A percentile compares a stretch with the other conserved stretches of the same genome.
Evolutionary conservation across 768 basidiomycete species (phyloP).

Genomic region (Lentinula sp.): DNA sequence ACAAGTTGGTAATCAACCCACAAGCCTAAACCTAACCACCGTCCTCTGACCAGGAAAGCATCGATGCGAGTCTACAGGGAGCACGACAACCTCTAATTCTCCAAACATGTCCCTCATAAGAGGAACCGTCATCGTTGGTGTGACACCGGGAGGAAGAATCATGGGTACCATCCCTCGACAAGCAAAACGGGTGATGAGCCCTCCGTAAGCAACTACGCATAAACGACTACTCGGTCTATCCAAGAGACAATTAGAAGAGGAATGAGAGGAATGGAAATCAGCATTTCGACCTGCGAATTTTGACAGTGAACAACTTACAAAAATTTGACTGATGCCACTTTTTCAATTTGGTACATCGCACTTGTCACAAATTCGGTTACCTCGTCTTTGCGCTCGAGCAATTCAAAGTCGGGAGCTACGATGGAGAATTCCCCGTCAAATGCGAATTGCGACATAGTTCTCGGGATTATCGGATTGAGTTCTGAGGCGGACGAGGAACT

Average conservation of each 20-base stretch:
- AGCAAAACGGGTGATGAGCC: neutral
- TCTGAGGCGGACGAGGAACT: neutral
- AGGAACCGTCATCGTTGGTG: neutral
- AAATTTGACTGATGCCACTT: neutral
- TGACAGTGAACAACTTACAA: neutral
- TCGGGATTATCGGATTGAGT: neutral
- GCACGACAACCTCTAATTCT: constrained; percentile 25
- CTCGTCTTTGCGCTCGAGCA: neutral
- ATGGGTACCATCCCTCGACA: neutral
- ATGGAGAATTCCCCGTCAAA: constrained; percentile 5
- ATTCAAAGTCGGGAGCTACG: neutral
- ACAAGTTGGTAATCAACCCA: constrained; percentile 10
- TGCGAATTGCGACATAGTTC: neutral
- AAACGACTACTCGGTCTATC: neutral
- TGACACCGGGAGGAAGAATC: neutral
- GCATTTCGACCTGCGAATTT: neutral
- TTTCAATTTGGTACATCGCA: neutral
- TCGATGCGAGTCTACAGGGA: constrained; percentile 29
- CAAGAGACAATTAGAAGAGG: neutral
- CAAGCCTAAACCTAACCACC: constrained; percentile 25
- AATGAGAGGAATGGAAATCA: too few relatives aligned
- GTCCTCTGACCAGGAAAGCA: constrained; percentile 27
- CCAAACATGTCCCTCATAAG: constrained; percentile 15
- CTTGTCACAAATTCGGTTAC: neutral
- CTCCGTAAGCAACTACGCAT: neutral